Percentiles rank a stretch among this genome's conserved stretches.
Conservation (phyloP, 108 stramenopile genomes). For the Cyclotella kingstonii region DNA sequence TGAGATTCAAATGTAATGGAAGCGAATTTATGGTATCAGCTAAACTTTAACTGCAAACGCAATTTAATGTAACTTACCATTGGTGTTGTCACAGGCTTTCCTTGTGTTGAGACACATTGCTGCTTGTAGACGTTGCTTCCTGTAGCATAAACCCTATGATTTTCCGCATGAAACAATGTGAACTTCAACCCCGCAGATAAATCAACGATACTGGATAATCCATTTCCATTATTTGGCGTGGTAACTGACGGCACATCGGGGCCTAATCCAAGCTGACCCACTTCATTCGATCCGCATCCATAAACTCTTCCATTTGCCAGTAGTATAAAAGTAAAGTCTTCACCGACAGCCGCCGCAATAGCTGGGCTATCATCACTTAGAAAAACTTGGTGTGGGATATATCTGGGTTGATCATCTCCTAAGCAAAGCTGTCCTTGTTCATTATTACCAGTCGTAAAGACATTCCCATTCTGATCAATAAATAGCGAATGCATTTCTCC, state of each 20-base stretch:
- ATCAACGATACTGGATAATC: constrained; percentile 10
- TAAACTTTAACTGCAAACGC: no score
- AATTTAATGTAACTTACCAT: not conserved
- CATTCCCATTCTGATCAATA: constrained; percentile 17
- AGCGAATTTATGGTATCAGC: no score
- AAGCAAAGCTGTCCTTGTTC: constrained; percentile 21
- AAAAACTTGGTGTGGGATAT: constrained; percentile 8
- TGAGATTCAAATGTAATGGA: not conserved
- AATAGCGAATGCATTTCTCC: constrained; percentile 34
- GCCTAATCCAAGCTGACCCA: constrained; percentile 49
- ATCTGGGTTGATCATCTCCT: constrained; percentile 9
- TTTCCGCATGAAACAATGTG: constrained; percentile 9
- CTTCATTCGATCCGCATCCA: constrained; percentile 29
- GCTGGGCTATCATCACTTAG: constrained; percentile 7
- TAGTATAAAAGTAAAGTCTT: constrained; percentile 28
- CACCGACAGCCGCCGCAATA: constrained; percentile 26
- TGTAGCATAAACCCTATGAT: constrained; percentile 24
- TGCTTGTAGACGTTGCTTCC: constrained; percentile 44
- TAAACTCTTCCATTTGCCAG: constrained; percentile 27
- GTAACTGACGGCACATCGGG: not conserved
- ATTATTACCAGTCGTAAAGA: constrained; percentile 22
- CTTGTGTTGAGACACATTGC: constrained; percentile 39
- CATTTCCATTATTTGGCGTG: constrained; percentile 16
- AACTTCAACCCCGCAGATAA: constrained; percentile 41
- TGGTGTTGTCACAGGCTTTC: constrained; percentile 11